Evolutionary conservation across 2,329 filamentous ascomycete genomes (phyloP).

Genomic region (Ophiocordyceps camponoti-leonardi): DNA sequence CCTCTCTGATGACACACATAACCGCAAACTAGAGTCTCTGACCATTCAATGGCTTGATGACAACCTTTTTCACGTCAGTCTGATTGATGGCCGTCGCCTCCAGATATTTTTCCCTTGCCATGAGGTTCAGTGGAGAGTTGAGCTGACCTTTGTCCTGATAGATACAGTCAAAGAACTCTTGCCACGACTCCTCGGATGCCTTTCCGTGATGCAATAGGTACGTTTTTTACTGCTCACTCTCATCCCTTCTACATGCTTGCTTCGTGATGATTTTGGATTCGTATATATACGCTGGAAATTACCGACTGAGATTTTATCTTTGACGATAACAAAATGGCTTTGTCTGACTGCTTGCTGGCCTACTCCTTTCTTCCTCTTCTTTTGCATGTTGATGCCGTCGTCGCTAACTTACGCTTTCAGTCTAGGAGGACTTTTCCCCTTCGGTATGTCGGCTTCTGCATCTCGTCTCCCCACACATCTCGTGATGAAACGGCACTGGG

Average conservation of each 20-base stretch:
- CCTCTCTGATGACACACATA: slow-evolving; percentile 59
- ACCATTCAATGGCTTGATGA: slow-evolving; percentile 65
- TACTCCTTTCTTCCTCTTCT: slow-evolving; percentile 2
- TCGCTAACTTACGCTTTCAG: slow-evolving; percentile 14
- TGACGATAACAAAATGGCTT: slow-evolving; percentile 76
- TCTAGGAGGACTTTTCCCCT: slow-evolving; percentile 7
- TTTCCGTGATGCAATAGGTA: slow-evolving; percentile 9
- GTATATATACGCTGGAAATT: slow-evolving; percentile 72
- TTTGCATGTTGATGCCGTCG: neutral
- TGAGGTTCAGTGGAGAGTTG: neutral
- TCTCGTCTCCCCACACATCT: slow-evolving; percentile 10
- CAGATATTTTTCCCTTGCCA: neutral
- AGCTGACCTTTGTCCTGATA: neutral
- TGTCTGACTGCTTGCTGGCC: slow-evolving; percentile 42
- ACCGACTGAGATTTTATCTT: slow-evolving; percentile 63
- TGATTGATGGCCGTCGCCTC: slow-evolving; percentile 32
- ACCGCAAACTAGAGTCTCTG: slow-evolving; percentile 99
- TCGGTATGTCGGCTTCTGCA: slow-evolving; percentile 13
- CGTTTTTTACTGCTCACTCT: slow-evolving; percentile 4
- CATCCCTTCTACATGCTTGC: slow-evolving; percentile 1
- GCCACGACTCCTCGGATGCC: too few species aligned
- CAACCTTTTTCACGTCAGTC: slow-evolving; percentile 72
- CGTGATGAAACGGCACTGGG: slow-evolving; percentile 95
- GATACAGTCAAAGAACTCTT: neutral
- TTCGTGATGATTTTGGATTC: slow-evolving; percentile 44